Conservation (phyloP, 2,329 filamentous ascomycete species). For the Aspergillus persii region DNA sequence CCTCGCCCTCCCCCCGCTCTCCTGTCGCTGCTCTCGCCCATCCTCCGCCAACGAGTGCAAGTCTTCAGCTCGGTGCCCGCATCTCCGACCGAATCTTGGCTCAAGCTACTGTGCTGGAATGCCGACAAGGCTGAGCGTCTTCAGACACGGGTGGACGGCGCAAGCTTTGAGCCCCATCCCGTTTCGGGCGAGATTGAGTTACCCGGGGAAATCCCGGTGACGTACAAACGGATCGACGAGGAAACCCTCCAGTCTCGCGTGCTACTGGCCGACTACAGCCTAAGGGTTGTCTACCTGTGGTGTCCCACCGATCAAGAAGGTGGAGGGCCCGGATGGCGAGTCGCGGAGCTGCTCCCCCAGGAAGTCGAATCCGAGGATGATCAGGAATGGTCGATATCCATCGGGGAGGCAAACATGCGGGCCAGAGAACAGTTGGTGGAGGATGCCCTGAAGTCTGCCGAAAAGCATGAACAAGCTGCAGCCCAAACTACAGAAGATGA, state of each 20-base stretch:
- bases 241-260: constrained; percentile 60
- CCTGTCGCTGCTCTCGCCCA: constrained; percentile 60
- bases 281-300: constrained; percentile 60
- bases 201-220: constrained; percentile 54
- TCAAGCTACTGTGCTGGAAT: constrained; percentile 61
- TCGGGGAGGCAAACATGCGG: constrained; percentile 55
- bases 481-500: constrained; percentile 24
- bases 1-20: constrained; percentile 59
- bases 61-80: constrained; percentile 50
- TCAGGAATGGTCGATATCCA: constrained; percentile 51
- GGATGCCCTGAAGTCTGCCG: constrained; percentile 35
- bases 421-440: constrained; percentile 36
- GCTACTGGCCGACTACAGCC: constrained; percentile 53
- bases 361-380: constrained; percentile 51
- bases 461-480: constrained; percentile 18
- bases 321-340: constrained; percentile 54
- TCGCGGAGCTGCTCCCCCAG: constrained; percentile 57
- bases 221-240: constrained; percentile 59
- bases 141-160: constrained; percentile 52
- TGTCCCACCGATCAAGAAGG: constrained; percentile 57
- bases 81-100: constrained; percentile 53
- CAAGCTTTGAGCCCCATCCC: constrained; percentile 61
- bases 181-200: constrained; percentile 65
- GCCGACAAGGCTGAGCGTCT: constrained; percentile 51
- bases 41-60: constrained; percentile 61